Conservation (phyloP, 129 eudicot species). For the Silybum marianum region DNA sequence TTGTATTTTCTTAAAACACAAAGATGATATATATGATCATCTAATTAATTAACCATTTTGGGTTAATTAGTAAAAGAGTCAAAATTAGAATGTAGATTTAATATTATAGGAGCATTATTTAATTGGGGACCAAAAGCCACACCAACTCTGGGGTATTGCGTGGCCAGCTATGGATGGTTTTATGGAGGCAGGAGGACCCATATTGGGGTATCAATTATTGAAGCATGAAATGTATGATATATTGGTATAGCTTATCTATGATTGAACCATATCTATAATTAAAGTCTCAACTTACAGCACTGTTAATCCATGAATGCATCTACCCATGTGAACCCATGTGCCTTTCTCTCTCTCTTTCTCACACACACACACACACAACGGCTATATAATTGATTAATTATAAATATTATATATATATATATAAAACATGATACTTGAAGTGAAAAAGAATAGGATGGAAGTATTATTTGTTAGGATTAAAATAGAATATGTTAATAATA, state of each 20-base stretch:
- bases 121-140: constrained; percentile 21
- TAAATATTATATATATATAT: background rate
- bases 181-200: constrained; percentile 20
- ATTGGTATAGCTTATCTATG: background rate
- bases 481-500: background rate
- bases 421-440: background rate
- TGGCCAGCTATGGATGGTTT: constrained; percentile 29
- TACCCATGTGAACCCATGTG: constrained; percentile 42
- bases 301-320: constrained; percentile 25
- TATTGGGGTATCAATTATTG: constrained; percentile 31
- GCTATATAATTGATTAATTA: background rate
- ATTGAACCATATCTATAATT: constrained; percentile 25
- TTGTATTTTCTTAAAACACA: background rate
- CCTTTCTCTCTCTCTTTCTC: constrained; percentile 2
- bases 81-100: background rate
- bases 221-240: constrained; percentile 23
- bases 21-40: background rate
- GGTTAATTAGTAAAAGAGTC: constrained; percentile 9
- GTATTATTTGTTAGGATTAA: constrained; percentile 11
- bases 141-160: background rate
- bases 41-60: background rate
- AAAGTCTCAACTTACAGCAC: constrained; percentile 29
- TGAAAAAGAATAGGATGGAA: background rate
- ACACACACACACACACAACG: constrained; percentile 6
- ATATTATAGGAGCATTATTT: background rate